Evolutionary conservation across 2,329 filamentous ascomycete species (phyloP), one percentile per base, ranked within the genome.

Genomic region (Ophiostoma sp.): DNA sequence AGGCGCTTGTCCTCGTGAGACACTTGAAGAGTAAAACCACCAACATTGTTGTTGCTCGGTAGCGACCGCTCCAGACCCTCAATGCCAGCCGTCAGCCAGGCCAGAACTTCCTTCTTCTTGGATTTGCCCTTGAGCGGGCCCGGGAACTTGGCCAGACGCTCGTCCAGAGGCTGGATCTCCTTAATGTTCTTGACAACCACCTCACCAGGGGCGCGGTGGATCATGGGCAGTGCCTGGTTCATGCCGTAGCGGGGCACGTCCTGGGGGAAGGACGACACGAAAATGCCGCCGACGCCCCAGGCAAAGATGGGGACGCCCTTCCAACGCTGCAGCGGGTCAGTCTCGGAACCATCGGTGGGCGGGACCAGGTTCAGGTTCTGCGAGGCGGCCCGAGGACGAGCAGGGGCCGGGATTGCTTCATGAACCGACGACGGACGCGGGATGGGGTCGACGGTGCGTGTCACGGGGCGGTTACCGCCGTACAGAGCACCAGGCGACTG

Each of bases 51-150:
- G 45, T 82, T 83, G 77, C 83, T 87, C 66, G 83, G 89, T 70
- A 83, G 80, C 71, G 82, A 86, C 78, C 85, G 88, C 79, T 97
- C 93, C 48, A 98, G 83, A 0, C 84, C 84, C 50, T 93, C 91
- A 72, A 98, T 95, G 70, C 91, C 93, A 74, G 87, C 85, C 4
- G 87, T 88, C 61, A 99, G 85, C 96, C 97, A 99, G 1, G 89
- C 82, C 59, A 95, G 78, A 0, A 94, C 88, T 72, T 99, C 95
- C 84, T 98, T 99, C 86, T 99, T 99, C 86, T 97, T 98, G 1
- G 91, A 90, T 80, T 98, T 98, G 55, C 90, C 88, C 81, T 92
- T 94, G 36, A 99, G 84, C 2, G 97, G 96, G 0, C 96, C 96
- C 0, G 96, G 96, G 78, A 98, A 98, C 77, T 91, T 94, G 22